Evolutionary conservation across 352 stramenopile genomes (phyloP).

Genomic region (Phytophthora nicotianae): DNA sequence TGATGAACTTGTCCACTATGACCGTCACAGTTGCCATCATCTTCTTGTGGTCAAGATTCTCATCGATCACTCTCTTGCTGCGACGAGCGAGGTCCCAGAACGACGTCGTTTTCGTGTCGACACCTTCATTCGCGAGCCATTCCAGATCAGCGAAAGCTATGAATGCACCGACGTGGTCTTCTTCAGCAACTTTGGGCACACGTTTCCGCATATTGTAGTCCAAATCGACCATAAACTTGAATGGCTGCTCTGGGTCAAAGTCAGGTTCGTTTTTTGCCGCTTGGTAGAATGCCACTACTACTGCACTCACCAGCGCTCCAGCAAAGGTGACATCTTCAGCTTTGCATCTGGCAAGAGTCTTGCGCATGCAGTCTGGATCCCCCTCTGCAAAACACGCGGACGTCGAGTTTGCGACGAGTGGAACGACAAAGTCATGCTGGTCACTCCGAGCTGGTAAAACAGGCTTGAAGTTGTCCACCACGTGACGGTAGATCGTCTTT

Average conservation of each 20-base stretch:
- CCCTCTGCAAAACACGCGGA: neutral
- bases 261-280: neutral
- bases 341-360: neutral
- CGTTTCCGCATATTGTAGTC: slow-evolving; percentile 1
- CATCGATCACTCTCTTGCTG: neutral
- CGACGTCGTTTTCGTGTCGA: neutral
- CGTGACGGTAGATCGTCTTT: neutral
- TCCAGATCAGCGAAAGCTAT: neutral
- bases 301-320: neutral
- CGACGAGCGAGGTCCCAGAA: neutral
- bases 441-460: neutral
- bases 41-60: neutral
- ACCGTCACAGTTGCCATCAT: neutral
- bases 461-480: neutral
- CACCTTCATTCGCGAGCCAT: neutral
- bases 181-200: neutral
- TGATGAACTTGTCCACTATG: neutral
- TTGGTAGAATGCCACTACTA: neutral
- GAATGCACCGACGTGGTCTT: neutral
- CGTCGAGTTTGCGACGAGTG: neutral
- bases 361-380: neutral
- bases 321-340: neutral
- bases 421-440: neutral
- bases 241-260: neutral
- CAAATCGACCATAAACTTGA: slow-evolving; percentile 1